Percentiles rank a stretch among this genome's conserved stretches.
phyloP scores from a whole-genome alignment of 2,329 filamentous ascomycete genomes.

The Dendryphion nanum region DNA sequence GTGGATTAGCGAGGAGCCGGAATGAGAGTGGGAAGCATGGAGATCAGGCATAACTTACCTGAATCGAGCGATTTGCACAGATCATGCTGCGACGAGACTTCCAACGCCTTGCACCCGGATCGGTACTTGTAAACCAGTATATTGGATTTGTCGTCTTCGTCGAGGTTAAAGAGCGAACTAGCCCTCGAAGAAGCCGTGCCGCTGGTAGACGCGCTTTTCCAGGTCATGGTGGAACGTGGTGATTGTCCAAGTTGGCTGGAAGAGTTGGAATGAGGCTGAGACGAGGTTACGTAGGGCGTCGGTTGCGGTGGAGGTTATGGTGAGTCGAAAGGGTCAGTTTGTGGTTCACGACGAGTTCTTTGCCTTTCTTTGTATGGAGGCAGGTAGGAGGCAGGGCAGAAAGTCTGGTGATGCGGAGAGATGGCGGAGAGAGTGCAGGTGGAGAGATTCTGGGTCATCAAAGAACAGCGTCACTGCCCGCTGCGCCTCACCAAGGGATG shows the following conservation, averaged over 20 bases:
- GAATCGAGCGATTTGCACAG: slow-evolving; percentile 41
- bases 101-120: slow-evolving; percentile 37
- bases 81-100: slow-evolving; percentile 45
- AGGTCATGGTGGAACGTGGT: slow-evolving; percentile 34
- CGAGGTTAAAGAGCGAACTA: slow-evolving; percentile 44
- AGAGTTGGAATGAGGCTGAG: slow-evolving; percentile 22
- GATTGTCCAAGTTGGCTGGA: background rate
- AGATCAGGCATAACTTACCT: slow-evolving; percentile 35
- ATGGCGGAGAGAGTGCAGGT: slow-evolving; percentile 6
- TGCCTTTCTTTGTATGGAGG: slow-evolving; percentile 27
- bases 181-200: slow-evolving; percentile 34
- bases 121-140: slow-evolving; percentile 50
- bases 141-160: slow-evolving; percentile 42
- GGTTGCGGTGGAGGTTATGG: slow-evolving; percentile 5
- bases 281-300: slow-evolving; percentile 19
- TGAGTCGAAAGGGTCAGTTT: slow-evolving; percentile 13
- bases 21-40: background rate
- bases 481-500: too few species aligned
- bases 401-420: slow-evolving; percentile 27
- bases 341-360: slow-evolving; percentile 11
- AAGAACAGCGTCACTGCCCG: background rate
- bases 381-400: slow-evolving; percentile 8
- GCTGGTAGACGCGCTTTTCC: slow-evolving; percentile 45
- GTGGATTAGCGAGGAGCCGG: too few species aligned
- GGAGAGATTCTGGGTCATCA: slow-evolving; percentile 5